A percentile compares a stretch with the other conserved stretches of the same genome.
Conservation (phyloP, 129 eudicot genomes). For the Flaveria linearis region DNA sequence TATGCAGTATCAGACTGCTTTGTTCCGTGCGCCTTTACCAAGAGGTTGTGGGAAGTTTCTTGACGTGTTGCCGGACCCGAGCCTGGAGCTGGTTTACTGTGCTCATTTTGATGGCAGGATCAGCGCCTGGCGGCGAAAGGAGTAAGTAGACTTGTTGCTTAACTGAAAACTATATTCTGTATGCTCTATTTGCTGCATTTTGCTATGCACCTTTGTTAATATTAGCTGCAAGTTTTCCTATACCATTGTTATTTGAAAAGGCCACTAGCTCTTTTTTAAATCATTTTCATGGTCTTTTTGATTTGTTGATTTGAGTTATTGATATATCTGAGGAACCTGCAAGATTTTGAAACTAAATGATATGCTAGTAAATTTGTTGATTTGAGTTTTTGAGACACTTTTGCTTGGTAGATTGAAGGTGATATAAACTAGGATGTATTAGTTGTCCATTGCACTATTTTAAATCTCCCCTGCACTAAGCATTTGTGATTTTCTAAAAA, state of each 20-base stretch:
- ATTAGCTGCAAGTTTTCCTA: conserved; percentile 19
- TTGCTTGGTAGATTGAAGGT: background rate
- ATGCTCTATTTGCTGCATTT: conserved; percentile 19
- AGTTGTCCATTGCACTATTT: background rate
- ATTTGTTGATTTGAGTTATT: background rate
- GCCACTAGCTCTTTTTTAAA: background rate
- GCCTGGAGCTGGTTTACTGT: conserved; percentile 70
- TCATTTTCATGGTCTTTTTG: background rate
- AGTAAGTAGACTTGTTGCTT: conserved; percentile 49
- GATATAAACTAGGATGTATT: background rate
- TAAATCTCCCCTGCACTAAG: background rate
- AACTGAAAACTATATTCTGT: conserved; percentile 4
- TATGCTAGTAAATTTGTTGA: too few species aligned
- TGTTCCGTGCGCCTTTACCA: conserved; percentile 55
- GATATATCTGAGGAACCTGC: conserved; percentile 16
- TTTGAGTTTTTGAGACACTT: background rate
- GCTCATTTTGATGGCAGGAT: conserved; percentile 92
- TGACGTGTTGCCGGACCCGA: conserved; percentile 80
- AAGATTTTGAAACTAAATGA: background rate
- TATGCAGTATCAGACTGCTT: conserved; percentile 59
- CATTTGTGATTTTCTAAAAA: background rate
- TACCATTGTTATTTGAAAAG: conserved; percentile 12
- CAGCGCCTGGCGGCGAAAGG: conserved; percentile 83
- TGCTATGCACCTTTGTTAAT: background rate
- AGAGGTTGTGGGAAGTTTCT: conserved; percentile 86